These are phyloP conservation scores for Hygrophorus pudorinus DNA, from an alignment of 768 basidiomycete species.

Conservation along the genomic window DNA sequence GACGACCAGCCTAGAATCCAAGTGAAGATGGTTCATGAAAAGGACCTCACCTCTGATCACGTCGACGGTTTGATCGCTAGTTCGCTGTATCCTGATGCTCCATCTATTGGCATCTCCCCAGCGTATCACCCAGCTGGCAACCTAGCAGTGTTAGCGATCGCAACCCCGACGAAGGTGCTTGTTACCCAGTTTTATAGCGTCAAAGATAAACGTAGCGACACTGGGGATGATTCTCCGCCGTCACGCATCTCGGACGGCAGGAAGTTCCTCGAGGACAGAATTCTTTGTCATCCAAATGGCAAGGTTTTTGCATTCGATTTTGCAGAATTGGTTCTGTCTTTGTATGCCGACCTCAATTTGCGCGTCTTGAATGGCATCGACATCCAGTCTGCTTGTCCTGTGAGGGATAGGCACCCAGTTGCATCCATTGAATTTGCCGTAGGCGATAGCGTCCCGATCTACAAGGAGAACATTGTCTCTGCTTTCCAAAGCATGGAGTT, in stretches of 20 bases:
- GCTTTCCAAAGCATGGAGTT: conserved; percentile 23
- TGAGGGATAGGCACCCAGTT: conserved; percentile 28
- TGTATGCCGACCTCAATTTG: conserved; percentile 33
- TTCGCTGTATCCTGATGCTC: not conserved
- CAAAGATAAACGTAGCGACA: conserved; percentile 8
- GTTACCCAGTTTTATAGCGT: conserved; percentile 11
- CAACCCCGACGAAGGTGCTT: conserved; percentile 25
- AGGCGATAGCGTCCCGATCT: conserved; percentile 26
- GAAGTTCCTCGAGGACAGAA: conserved; percentile 24
- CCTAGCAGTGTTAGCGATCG: conserved; percentile 37
- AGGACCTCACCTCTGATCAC: not conserved
- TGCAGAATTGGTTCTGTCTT: conserved; percentile 35
- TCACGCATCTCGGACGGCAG: conserved; percentile 14
- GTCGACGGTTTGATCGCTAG: not conserved
- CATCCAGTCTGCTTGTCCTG: conserved; percentile 42
- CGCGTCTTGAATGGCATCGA: conserved; percentile 43
- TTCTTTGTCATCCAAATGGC: conserved; percentile 35
- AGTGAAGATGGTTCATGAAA: not conserved
- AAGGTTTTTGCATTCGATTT: conserved; percentile 48
- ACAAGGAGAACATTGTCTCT: conserved; percentile 23
- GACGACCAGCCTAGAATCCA: not conserved
- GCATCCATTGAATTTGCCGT: conserved; percentile 31
- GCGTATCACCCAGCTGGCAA: conserved; percentile 33
- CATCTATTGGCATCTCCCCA: conserved; percentile 39
- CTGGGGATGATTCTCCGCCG: not conserved